Conservation (phyloP, 495 filamentous ascomycete species). For the Xylaria palmicola region DNA sequence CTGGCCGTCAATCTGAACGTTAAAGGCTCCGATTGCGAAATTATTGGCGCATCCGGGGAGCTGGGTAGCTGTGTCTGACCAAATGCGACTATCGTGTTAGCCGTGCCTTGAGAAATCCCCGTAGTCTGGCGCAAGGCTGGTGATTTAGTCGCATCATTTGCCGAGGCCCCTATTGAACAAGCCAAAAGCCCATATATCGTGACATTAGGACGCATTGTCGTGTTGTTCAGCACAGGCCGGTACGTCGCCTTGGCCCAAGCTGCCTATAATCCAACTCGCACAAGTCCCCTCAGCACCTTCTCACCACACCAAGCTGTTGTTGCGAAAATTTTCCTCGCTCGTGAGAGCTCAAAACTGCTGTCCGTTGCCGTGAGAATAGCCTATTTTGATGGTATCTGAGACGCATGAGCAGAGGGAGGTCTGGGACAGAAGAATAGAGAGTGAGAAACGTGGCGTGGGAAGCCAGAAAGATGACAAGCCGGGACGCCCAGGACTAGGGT, state of each 20-base stretch:
- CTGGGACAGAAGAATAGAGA: slow-evolving; percentile 4
- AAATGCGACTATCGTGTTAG: background rate
- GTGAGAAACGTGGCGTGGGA: background rate
- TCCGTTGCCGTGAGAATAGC: background rate
- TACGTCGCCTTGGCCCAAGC: slow-evolving; percentile 19
- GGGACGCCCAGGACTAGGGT: background rate
- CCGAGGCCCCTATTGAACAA: slow-evolving; percentile 16
- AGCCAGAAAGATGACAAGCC: background rate
- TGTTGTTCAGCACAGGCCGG: slow-evolving; percentile 8
- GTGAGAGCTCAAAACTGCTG: background rate
- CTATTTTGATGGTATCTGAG: background rate
- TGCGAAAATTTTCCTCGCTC: background rate
- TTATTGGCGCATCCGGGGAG: background rate
- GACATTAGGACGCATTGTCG: slow-evolving; percentile 31
- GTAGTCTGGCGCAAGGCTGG: too few species aligned
- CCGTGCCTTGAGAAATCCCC: background rate
- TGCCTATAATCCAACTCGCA: slow-evolving; percentile 19
- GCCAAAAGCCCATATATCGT: slow-evolving; percentile 25
- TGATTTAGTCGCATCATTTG: background rate
- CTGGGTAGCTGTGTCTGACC: background rate
- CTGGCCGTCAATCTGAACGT: slow-evolving; percentile 6
- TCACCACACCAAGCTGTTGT: background rate
- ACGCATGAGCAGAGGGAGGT: background rate
- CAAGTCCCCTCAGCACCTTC: slow-evolving; percentile 5
- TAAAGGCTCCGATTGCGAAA: background rate